A percentile compares a stretch with the other conserved stretches of the same genome.
Evolutionary conservation across 495 filamentous ascomycete genomes (phyloP).

Genomic region (Aspergillus nanangensis): DNA sequence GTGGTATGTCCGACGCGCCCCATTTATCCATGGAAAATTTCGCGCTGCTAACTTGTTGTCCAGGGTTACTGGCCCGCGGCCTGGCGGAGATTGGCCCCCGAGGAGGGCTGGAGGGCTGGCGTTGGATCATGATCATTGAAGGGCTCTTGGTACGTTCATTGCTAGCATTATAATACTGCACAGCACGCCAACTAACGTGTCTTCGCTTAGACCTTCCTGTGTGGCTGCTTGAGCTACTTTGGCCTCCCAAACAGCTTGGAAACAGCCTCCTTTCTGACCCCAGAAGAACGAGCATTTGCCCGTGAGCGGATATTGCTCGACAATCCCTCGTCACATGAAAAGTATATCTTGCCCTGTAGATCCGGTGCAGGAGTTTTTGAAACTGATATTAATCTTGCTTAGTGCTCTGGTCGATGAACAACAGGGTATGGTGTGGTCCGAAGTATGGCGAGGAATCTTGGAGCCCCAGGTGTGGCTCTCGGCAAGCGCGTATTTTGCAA

Average conservation of each 20-base stretch:
- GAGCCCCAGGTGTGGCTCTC: conserved; percentile 38
- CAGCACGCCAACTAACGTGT: too few species aligned
- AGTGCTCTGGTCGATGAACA: conserved; percentile 18
- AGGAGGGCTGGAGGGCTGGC: conserved; percentile 51
- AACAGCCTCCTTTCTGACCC: conserved; percentile 45
- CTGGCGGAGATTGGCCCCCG: conserved; percentile 58
- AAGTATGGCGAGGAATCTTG: conserved; percentile 34
- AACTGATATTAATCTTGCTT: too few species aligned
- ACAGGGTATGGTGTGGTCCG: conserved; percentile 37
- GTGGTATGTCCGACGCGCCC: conserved; percentile 34
- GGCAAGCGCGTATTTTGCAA: conserved; percentile 40
- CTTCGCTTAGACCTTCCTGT: conserved; percentile 44
- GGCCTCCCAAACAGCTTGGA: conserved; percentile 51
- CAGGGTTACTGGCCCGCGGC: conserved; percentile 62
- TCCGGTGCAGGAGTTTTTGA: too few species aligned
- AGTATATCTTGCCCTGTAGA: conserved; percentile 17
- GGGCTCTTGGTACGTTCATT: conserved; percentile 48
- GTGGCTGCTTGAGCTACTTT: conserved; percentile 48
- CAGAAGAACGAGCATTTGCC: conserved; percentile 44
- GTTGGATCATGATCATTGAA: conserved; percentile 65
- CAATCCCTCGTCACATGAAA: conserved; percentile 29
- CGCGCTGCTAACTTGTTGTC: not conserved
- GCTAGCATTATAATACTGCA: too few species aligned
- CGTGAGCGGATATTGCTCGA: conserved; percentile 33
- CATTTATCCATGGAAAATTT: not conserved